Evolutionary conservation across 257 asterid species (phyloP).

Genomic region (Solanum chiquidenum): DNA sequence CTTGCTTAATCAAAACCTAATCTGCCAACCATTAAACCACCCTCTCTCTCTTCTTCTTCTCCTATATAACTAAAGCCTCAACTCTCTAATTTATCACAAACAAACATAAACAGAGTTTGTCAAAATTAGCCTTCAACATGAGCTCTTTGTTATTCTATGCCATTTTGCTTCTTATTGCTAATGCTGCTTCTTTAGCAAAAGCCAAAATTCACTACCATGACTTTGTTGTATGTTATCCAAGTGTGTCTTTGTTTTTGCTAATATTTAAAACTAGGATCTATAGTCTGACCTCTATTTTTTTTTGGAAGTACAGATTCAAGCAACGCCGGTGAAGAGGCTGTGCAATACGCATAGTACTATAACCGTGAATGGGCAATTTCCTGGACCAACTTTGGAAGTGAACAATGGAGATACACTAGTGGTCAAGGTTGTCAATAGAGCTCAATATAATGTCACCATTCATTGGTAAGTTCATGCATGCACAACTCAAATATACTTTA

Average conservation of each 20-base stretch:
- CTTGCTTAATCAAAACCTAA: conserved; percentile 23
- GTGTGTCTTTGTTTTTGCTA: background rate
- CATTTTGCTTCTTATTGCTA: conserved; percentile 21
- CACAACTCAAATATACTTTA: background rate
- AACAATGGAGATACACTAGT: conserved; percentile 72
- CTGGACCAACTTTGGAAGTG: conserved; percentile 78
- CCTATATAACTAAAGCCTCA: conserved; percentile 28
- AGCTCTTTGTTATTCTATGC: conserved; percentile 16
- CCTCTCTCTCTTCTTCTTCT: conserved; percentile 18
- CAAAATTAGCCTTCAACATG: background rate
- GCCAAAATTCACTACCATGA: conserved; percentile 56
- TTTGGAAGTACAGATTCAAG: conserved; percentile 48
- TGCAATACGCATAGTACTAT: conserved; percentile 64
- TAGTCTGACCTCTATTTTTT: background rate
- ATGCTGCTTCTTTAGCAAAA: conserved; percentile 27
- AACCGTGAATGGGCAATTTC: conserved; percentile 71
- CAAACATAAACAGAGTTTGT: background rate
- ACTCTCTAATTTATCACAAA: conserved; percentile 19
- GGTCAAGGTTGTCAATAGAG: conserved; percentile 55
- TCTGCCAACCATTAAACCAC: conserved; percentile 43
- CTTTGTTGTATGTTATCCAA: conserved; percentile 46
- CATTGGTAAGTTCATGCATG: conserved; percentile 48
- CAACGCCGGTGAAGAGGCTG: conserved; percentile 82
- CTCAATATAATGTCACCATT: conserved; percentile 69
- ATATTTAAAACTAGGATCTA: background rate